These are phyloP conservation scores for Phaeosphaeriaceae sp. DNA, from an alignment of 2,329 filamentous ascomycete species.

Conservation along the genomic window DNA sequence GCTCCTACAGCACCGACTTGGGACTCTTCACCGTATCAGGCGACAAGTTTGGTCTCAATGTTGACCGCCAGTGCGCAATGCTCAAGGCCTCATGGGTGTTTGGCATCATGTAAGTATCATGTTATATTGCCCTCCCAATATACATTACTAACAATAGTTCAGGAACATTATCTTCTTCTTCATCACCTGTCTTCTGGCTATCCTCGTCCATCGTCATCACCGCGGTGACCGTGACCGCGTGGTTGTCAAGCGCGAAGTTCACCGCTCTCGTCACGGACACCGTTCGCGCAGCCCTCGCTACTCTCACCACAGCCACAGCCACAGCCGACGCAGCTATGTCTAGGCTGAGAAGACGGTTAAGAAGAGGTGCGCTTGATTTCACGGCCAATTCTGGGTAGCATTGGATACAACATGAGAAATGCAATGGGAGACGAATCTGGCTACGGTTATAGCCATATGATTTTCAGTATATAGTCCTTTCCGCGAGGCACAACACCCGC, in stretches of 20 bases:
- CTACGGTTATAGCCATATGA: no score
- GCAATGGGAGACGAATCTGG: no score
- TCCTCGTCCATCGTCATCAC: conserved; percentile 59
- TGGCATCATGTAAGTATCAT: conserved; percentile 74
- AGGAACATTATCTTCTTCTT: conserved; percentile 50
- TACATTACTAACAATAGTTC: conserved; percentile 25
- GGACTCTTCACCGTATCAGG: conserved; percentile 66
- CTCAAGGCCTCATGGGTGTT: conserved; percentile 90
- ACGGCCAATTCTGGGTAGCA: no score
- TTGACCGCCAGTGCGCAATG: conserved; percentile 85
- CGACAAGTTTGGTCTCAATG: conserved; percentile 57
- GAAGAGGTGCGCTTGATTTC: no score
- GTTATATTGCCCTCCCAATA: no score
- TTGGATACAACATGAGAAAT: no score
- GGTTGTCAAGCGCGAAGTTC: conserved; percentile 60
- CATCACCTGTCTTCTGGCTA: conserved; percentile 62
- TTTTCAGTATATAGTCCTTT: no score
- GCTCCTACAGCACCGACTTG: conserved; percentile 63
- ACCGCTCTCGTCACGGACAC: conserved; percentile 53
- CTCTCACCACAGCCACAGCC: conserved; percentile 39
- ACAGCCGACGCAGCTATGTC: conserved; percentile 49
- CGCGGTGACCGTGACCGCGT: conserved; percentile 55
- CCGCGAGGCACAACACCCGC: no score
- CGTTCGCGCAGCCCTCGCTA: conserved; percentile 47
- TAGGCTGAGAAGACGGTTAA: conserved; percentile 9